Evolutionary conservation across 1,139 yeast species (phyloP).

Genomic region (Suhomyces bokatorum): DNA sequence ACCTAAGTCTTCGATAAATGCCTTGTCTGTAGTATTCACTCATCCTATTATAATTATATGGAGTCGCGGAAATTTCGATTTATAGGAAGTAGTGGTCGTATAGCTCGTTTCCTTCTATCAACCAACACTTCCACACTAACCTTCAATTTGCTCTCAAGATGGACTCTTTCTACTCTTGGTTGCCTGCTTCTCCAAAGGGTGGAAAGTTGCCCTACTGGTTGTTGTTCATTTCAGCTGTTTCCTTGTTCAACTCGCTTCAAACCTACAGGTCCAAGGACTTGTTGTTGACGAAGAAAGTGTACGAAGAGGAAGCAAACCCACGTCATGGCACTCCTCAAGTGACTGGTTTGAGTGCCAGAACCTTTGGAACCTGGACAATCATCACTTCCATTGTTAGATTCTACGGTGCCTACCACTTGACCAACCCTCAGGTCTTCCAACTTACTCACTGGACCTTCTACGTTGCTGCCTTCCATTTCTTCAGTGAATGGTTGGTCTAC

Average conservation of each 20-base stretch:
- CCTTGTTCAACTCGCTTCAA: constrained; percentile 86
- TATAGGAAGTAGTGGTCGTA: no score
- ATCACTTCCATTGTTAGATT: constrained; percentile 81
- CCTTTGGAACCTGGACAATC: constrained; percentile 97
- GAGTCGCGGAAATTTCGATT: no score
- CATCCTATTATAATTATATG: no score
- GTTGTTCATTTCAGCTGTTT: constrained; percentile 74
- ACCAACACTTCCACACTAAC: no score
- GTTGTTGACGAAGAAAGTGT: constrained; percentile 74
- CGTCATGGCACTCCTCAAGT: constrained; percentile 38
- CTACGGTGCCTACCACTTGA: constrained; percentile 74
- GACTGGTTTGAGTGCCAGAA: constrained; percentile 82
- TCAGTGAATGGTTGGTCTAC: constrained; percentile 77
- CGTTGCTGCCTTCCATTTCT: constrained; percentile 83
- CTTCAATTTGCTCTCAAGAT: background rate
- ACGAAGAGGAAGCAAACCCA: constrained; percentile 57
- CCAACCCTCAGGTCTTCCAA: constrained; percentile 69
- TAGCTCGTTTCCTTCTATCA: no score
- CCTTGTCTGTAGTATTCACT: background rate
- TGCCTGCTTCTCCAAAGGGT: constrained; percentile 26
- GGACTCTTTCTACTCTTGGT: constrained; percentile 5
- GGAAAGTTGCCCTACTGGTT: constrained; percentile 51
- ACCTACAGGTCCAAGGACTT: constrained; percentile 73
- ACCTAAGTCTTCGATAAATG: background rate
- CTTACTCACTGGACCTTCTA: constrained; percentile 80